A percentile compares a stretch with the other conserved stretches of the same genome.
phyloP scores from a whole-genome alignment of 75 land plant genomes.

The Larix kaempferi region DNA sequence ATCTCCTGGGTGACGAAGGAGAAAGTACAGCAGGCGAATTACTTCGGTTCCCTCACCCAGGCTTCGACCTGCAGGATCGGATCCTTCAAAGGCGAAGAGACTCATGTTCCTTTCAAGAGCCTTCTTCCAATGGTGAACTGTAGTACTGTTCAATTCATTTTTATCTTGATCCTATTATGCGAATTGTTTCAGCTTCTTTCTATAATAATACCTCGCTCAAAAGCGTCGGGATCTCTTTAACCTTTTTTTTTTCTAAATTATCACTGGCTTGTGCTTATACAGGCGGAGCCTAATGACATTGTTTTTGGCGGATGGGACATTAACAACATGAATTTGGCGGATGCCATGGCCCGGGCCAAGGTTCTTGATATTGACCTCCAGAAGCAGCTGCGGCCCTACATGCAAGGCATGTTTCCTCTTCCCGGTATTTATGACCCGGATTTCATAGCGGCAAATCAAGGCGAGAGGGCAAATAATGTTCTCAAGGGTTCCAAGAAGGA shows the following conservation, averaged over 20 bases:
- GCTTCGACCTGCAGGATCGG: constrained; percentile 86
- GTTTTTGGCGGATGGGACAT: constrained; percentile 99
- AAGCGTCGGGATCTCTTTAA: too few species aligned
- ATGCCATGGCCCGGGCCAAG: constrained; percentile 90
- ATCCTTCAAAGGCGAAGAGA: constrained; percentile 89
- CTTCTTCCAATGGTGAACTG: constrained; percentile 86
- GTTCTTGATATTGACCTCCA: constrained; percentile 93
- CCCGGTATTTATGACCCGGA: constrained; percentile 96
- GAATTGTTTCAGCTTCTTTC: not conserved
- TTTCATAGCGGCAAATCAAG: constrained; percentile 96
- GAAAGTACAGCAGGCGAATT: constrained; percentile 85
- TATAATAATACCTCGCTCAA: not conserved
- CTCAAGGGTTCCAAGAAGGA: constrained; percentile 93
- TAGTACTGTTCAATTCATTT: constrained; percentile 4
- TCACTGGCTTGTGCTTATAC: not conserved
- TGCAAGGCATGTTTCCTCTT: constrained; percentile 96
- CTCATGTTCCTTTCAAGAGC: constrained; percentile 96
- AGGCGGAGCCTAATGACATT: constrained; percentile 94
- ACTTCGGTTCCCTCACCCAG: constrained; percentile 92
- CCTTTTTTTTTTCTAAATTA: too few species aligned
- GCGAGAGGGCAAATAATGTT: constrained; percentile 75
- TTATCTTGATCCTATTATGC: too few species aligned
- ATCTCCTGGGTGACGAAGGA: too few species aligned
- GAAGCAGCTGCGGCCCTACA: constrained; percentile 91
- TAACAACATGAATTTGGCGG: constrained; percentile 90